Evolutionary conservation across 192 early-diverging fungal genomes (phyloP), one percentile per base, ranked within the genome.

Genomic region (Geranomyces variabilis): DNA sequence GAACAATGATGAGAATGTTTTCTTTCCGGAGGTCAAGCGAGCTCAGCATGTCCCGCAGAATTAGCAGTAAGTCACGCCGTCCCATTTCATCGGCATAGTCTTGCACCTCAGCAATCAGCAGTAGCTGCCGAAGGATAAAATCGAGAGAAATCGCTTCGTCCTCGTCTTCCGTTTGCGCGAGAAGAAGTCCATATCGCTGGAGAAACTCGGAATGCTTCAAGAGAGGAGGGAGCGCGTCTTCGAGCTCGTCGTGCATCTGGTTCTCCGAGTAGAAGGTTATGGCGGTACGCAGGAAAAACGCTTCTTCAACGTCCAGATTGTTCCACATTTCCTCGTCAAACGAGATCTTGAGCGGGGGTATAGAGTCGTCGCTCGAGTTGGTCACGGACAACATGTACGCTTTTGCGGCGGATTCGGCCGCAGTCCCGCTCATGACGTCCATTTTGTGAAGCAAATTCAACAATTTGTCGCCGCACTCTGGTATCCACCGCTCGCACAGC

Each of bases 41-140:
- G 80, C 89, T 81, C 0, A 95, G 71, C 80, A 96, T 89, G 66
- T 93, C 89, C 56, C 80, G 89, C 67, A 94, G 77, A 59, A 90
- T 76, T 29, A 81, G 85, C 74, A 90, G 86, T 82, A 97, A 90
- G 75, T 88, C 80, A 22, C 93, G 87, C 34, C 94, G 85, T 6
- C 94, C 94, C 63, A 92, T 84, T 84, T 97, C 95, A 76, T 97
- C 95, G 28, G 88, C 87, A 70, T 93, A 97, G 48, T 95, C 94
- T 17, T 91, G 81, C 45, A 86, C 77, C 63, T 84, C 86, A 21
- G 90, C 92, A 29, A 94, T 88, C 41, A 89, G 84, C 63, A 97
- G 79, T 43, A 97, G 81, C 75, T 91, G 90, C 2, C 74, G 80
- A 14, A 91, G 73, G 47, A 93, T 85, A 71, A 91, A 93, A 56